Evolutionary conservation across 495 filamentous ascomycete genomes (phyloP).

Genomic region (Tirmania nivea): DNA sequence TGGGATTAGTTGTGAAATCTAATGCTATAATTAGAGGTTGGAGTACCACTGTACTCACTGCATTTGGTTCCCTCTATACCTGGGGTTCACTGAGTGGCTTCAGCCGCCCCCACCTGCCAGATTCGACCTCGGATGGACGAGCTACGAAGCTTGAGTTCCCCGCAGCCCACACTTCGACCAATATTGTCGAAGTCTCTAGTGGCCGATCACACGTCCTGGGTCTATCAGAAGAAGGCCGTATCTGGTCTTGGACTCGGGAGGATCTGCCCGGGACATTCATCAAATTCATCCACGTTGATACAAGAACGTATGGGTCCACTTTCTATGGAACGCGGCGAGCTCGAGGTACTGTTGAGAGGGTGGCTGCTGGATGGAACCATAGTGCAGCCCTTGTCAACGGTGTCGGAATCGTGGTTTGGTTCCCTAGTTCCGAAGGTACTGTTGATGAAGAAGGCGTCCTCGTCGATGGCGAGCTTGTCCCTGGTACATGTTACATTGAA

Average conservation of each 20-base stretch:
- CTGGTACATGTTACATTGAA: neutral
- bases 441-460: neutral
- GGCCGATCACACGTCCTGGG: slow-evolving; percentile 14
- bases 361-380: slow-evolving; percentile 14
- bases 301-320: neutral
- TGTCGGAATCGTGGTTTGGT: slow-evolving; percentile 11
- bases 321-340: neutral
- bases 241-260: slow-evolving; percentile 3
- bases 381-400: slow-evolving; percentile 13
- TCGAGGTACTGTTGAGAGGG: slow-evolving; percentile 8
- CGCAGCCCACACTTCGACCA: slow-evolving; percentile 2
- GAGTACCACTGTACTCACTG: slow-evolving; percentile 15
- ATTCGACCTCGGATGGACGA: too few species aligned
- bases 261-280: neutral
- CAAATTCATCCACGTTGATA: neutral
- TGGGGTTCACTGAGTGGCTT: neutral
- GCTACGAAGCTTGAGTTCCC: neutral
- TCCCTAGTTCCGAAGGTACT: neutral
- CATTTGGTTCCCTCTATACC: slow-evolving; percentile 9
- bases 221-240: slow-evolving; percentile 10
- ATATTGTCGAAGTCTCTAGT: slow-evolving; percentile 10
- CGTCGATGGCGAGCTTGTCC: neutral
- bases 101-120: too few species aligned
- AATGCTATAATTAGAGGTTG: slow-evolving; percentile 6
- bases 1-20: neutral